Conservation (phyloP, 805 yeast species). For the Yamadazyma olivae region DNA sequence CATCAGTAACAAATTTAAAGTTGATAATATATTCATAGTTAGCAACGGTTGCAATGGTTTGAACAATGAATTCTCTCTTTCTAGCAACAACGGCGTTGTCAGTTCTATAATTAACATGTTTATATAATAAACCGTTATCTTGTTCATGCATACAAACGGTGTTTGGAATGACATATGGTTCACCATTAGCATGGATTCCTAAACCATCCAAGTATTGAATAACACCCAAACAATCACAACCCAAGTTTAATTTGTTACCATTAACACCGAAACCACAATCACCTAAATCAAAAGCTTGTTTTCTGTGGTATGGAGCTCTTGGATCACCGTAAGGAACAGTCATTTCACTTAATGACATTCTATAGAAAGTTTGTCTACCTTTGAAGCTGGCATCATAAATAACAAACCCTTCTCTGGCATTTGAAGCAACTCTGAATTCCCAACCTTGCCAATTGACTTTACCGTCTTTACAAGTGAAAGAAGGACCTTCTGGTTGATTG, state of each 20-base stretch:
- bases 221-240: constrained; percentile 81
- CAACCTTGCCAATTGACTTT: constrained; percentile 79
- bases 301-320: constrained; percentile 74
- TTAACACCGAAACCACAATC: constrained; percentile 79
- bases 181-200: constrained; percentile 57
- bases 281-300: constrained; percentile 84
- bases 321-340: constrained; percentile 88
- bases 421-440: constrained; percentile 70
- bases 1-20: constrained; percentile 72
- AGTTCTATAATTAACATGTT: constrained; percentile 79
- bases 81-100: constrained; percentile 67
- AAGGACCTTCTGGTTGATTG: constrained; percentile 76
- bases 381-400: constrained; percentile 69
- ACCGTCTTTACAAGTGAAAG: constrained; percentile 57
- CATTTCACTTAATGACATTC: constrained; percentile 77
- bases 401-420: constrained; percentile 78
- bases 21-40: constrained; percentile 79
- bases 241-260: constrained; percentile 65
- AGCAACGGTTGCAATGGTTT: constrained; percentile 80
- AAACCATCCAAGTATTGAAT: constrained; percentile 69
- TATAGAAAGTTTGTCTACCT: constrained; percentile 72
- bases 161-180: constrained; percentile 59
- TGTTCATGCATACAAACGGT: constrained; percentile 81
- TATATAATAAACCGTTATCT: constrained; percentile 72
- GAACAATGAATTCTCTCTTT: constrained; percentile 75